Base-by-base conservation (phyloP, 805 yeast genomes). In the Yarrowia sp. region DNA sequence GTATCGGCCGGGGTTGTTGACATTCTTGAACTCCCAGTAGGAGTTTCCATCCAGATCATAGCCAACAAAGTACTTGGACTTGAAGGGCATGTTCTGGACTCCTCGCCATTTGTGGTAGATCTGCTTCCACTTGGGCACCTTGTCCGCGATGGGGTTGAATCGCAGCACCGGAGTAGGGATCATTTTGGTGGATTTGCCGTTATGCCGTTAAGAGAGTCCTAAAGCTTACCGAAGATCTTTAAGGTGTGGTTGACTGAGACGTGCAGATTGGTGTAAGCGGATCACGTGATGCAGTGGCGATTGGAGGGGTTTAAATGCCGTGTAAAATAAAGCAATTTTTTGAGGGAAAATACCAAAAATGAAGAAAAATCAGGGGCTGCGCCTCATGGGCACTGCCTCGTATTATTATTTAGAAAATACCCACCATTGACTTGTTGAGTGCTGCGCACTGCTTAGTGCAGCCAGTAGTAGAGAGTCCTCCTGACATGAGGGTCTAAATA, bases 1-100 rank as follows among this genome's bases (percentile, higher is more conserved):
- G 66, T 86, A 79, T 66, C 86, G 74, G 31, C 74, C 77, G 69
- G 84, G 79, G 62, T 73, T 71, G 69, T 81, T 80, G 66, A 84
- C 85, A 31, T 83, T 77, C 61, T 80, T 79, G 74, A 87, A 86
- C 73, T 90, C 96, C 96, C 96, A 90, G 76, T 87, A 90, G 1
- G 93, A 85, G 73, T 90, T 90, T 2, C 95, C 96, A 43, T 84
- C 85, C n/a, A 90, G 78, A 71, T 90, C 96, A 71, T 88, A 89
- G 58, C 83, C 83, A 9, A 86, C 79, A 69, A 89, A 89, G 77
- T 86, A 89, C 72, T 80, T 81, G 64, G 80, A 81, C 44, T 96
- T 80, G 73, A 89, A 85, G 0, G 96, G 96, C 3, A 89, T 80
- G 50, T 78, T 81, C 48, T 86, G 75, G 4, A 88, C 74, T 1